Conservation (phyloP, 2,329 filamentous ascomycete genomes). For the Fusarium oxysporum region DNA sequence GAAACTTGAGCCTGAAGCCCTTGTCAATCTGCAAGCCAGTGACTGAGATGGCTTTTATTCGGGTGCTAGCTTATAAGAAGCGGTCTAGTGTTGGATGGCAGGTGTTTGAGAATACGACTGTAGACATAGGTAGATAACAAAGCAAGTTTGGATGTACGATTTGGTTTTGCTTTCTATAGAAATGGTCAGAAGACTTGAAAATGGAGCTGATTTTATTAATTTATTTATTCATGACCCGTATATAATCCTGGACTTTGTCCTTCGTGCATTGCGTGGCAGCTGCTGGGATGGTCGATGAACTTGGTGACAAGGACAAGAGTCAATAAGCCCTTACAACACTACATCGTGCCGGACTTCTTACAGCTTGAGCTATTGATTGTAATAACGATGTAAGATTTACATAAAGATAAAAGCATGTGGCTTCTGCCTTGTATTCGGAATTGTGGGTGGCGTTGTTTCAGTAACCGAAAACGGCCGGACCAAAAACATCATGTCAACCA, state of each 20-base stretch:
- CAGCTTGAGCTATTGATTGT: accelerated
- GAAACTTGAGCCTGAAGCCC: accelerated
- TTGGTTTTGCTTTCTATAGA: neutral
- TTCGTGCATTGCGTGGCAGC: neutral
- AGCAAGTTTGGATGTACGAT: neutral
- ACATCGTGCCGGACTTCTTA: no score
- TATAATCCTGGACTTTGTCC: neutral
- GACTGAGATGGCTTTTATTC: accelerated
- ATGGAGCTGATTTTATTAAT: accelerated
- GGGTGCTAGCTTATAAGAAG: neutral
- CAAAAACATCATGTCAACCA: no score
- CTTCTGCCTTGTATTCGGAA: neutral
- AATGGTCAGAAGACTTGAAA: no score
- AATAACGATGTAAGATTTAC: accelerated
- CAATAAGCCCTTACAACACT: no score
- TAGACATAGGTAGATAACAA: neutral
- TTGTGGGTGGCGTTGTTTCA: neutral
- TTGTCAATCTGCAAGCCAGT: accelerated
- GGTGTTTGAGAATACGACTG: no score
- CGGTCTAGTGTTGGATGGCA: neutral
- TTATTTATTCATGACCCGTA: accelerated
- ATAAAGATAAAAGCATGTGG: neutral
- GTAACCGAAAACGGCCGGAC: neutral
- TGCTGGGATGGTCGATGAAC: neutral
- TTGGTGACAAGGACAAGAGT: no score